Base-by-base conservation (phyloP, 1,139 yeast genomes). In the Zygoascus sp. region DNA sequence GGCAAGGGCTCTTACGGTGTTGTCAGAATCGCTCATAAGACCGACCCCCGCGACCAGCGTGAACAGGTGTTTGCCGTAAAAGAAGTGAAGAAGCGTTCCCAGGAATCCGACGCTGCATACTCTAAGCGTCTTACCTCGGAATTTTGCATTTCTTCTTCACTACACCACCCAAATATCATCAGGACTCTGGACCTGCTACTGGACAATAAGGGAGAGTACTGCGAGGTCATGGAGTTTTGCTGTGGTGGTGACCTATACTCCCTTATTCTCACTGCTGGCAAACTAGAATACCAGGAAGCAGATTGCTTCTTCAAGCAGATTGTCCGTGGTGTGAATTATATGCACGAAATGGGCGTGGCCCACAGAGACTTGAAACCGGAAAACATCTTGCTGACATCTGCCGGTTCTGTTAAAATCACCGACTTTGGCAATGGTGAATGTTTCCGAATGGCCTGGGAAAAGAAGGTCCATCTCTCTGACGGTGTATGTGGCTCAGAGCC, bases 381-480 rank as follows among this genome's bases (percentile, higher is more conserved):
- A 61, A 90, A 90, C 64, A 67, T 90, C 34, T 69, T 90, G 44
- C 70, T 90, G 44, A 87, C 96, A 1, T 79, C 83, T 40, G 74
- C 76, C 50, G 97, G 97, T 37, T 71, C 78, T 19, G 68, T 90
- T 48, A 90, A 90, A 64, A 86, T 90, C 52, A 88, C 96, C 2
- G 97, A 90, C 69, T 90, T 90, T 62, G 97, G 97, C 45, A 88
- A 87, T 60, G 86, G 95, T 32, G 96, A 89, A 64, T 89, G 96
- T 64, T 90, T 90, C 69, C 82, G 82, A 55, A 88, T 88, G 89
- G 96, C 97, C 0, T 90, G 97, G 97, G 97, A 90, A 61, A 74
- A 75, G 43, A 88, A 86, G 27, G 77, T 90, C 37, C 95, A 88
- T 62, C 65, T 83, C 50, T 81, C 90, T 57, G 81, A 79, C 50